Conservation (phyloP, 2,329 filamentous ascomycete genomes). For the Fusarium sulawesiense region DNA sequence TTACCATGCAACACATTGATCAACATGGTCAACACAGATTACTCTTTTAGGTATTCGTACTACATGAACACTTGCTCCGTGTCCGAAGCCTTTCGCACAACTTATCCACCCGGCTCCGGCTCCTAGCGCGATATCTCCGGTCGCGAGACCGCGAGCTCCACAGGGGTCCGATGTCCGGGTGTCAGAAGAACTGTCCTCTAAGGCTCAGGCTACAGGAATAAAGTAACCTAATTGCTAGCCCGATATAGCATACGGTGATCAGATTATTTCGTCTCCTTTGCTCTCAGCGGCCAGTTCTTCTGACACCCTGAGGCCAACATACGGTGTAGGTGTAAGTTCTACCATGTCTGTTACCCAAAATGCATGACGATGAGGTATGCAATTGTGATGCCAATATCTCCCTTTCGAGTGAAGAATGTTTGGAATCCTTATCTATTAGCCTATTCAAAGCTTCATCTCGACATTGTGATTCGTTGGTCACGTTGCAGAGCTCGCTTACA, state of each 20-base stretch:
- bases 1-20: neutral
- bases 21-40: neutral
- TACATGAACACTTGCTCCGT: conserved; percentile 3
- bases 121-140: conserved; percentile 21
- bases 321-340: neutral
- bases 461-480: neutral
- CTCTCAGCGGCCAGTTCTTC: too few species aligned
- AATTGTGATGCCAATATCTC: neutral
- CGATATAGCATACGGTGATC: too few species aligned
- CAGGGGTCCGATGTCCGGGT: neutral
- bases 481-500: neutral
- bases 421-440: neutral
- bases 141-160: conserved; percentile 36
- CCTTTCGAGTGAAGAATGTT: too few species aligned
- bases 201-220: too few species aligned
- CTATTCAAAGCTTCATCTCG: neutral
- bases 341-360: neutral
- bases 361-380: neutral
- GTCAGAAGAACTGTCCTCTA: too few species aligned
- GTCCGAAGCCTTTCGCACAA: neutral
- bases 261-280: too few species aligned
- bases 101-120: neutral
- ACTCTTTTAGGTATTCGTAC: neutral
- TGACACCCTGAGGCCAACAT: too few species aligned
- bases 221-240: too few species aligned